Conservation (phyloP, 2,329 filamentous ascomycete species). For the Talaromyces rugulosus region DNA sequence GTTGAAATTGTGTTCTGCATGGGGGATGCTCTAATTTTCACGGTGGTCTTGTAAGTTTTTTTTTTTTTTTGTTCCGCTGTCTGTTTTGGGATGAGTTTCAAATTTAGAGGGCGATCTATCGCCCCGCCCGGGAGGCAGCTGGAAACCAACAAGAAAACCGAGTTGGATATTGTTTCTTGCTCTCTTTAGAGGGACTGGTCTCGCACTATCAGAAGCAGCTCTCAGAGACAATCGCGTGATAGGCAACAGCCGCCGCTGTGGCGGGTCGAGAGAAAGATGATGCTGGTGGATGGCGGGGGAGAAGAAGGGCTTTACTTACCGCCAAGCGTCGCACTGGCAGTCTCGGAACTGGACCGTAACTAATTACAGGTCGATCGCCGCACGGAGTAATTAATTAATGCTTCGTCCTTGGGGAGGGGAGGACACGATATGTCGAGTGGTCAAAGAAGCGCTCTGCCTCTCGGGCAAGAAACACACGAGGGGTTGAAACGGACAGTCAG, state of each 20-base stretch:
- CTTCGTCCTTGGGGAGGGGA: background rate
- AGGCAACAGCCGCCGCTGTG: background rate
- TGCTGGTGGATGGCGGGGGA: background rate
- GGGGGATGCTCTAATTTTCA: slow-evolving; percentile 1
- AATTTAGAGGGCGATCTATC: background rate
- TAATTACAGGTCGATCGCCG: background rate
- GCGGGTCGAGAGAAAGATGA: background rate
- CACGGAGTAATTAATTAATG: background rate
- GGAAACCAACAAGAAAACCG: background rate
- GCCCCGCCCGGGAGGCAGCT: background rate
- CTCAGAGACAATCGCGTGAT: background rate
- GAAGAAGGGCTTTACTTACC: background rate
- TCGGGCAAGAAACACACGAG: no score
- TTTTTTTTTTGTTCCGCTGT: slow-evolving; percentile 5
- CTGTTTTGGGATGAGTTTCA: background rate
- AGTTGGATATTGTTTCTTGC: background rate
- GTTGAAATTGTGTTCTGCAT: slow-evolving; percentile 13
- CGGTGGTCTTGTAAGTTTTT: slow-evolving; percentile 3
- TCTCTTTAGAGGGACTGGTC: background rate
- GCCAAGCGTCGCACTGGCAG: background rate
- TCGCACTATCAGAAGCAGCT: background rate
- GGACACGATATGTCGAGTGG: background rate
- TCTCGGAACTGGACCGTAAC: background rate
- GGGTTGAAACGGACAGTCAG: background rate
- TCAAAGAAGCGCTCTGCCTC: background rate